These are phyloP conservation scores for Exidia glandulosa DNA, from an alignment of 768 basidiomycete genomes.

Conservation along the genomic window DNA sequence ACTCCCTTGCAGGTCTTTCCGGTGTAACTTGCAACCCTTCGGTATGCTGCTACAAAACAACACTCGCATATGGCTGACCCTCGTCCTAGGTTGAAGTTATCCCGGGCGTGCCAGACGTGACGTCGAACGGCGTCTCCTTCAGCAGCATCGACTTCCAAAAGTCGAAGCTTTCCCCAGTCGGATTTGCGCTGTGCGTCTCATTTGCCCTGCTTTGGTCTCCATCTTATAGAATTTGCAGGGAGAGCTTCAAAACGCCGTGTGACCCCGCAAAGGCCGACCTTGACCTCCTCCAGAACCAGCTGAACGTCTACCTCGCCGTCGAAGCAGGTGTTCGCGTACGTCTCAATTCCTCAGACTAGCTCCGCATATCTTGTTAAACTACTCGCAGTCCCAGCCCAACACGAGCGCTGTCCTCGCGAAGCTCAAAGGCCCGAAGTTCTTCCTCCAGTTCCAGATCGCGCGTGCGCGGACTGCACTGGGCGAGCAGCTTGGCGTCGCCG, in stretches of 20 bases:
- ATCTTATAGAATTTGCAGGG: not conserved
- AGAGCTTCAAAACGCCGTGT: constrained; percentile 1
- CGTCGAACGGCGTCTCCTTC: constrained; percentile 6
- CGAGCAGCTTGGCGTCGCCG: constrained; percentile 5
- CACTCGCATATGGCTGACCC: not conserved
- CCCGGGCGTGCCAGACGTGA: constrained; percentile 6
- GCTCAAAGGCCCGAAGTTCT: constrained; percentile 11
- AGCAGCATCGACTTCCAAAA: constrained; percentile 8
- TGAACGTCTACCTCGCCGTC: constrained; percentile 11
- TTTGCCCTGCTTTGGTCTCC: not conserved
- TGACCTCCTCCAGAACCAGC: constrained; percentile 7
- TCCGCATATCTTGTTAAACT: not conserved
- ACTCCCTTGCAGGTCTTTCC: not conserved
- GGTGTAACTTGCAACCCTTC: not conserved
- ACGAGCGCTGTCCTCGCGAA: constrained; percentile 3
- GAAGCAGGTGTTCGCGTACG: constrained; percentile 10
- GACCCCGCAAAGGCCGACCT: constrained; percentile 6
- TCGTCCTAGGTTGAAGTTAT: not conserved
- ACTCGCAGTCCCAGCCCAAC: constrained; percentile 1
- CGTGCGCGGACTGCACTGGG: constrained; percentile 8
- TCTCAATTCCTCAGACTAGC: not conserved
- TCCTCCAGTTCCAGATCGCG: constrained; percentile 13
- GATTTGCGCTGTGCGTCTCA: constrained; percentile 6
- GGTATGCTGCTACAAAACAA: not conserved
- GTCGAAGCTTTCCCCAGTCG: constrained; percentile 3